Evolutionary conservation across 176 grass and related monocot species (phyloP), one percentile per base, ranked within the genome.

Genomic region (Puya raimondii): DNA sequence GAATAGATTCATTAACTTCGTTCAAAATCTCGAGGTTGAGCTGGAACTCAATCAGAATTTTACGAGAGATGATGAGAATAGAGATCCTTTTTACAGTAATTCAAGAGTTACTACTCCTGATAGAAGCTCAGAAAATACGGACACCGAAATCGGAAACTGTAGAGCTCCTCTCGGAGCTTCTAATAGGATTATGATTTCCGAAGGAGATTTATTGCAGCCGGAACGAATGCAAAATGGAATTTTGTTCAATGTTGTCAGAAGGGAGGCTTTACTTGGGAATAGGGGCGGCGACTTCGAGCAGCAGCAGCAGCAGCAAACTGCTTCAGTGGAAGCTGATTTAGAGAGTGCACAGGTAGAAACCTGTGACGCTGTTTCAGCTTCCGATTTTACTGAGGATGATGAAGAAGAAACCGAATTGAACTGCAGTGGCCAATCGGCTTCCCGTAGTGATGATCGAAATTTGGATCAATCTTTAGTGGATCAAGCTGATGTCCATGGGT

Each of bases 191-290:
- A 72, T 87, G 59, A 86, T 97, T 65, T 85, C 93, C 70, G 89
- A 97, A 80, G 93, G 93, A 49, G 93, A 97, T 73, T 73, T 97
- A n/a, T 82, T 92, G 80, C 86, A 89, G 70, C 81, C 93, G 14
- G 93, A 92, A 85, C 92, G 82, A 76, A 87, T 78, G 2, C 69
- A 81, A 25, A 90, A 90, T 84, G 93, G 93, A 64, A 97, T 97
- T 81, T 78, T 97, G 77, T 92, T 97, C 70, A 97, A 97, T 83
- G 74, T 97, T 67, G 89, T 97, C 70, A 90, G 57, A 80, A 97
- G 80, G 69, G 86, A 90, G 64, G 64, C 65, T 68, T 53, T 97
- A 25, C 27, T 83, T 65, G 76, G 51, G 53, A 70, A 81, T 64
- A 70, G 53, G 53, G 74, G 74, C 12, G 76, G 78, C 53, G 76